These are phyloP conservation scores for Diplodia mutila DNA, from an alignment of 2,329 filamentous ascomycete genomes.

Conservation along the genomic window DNA sequence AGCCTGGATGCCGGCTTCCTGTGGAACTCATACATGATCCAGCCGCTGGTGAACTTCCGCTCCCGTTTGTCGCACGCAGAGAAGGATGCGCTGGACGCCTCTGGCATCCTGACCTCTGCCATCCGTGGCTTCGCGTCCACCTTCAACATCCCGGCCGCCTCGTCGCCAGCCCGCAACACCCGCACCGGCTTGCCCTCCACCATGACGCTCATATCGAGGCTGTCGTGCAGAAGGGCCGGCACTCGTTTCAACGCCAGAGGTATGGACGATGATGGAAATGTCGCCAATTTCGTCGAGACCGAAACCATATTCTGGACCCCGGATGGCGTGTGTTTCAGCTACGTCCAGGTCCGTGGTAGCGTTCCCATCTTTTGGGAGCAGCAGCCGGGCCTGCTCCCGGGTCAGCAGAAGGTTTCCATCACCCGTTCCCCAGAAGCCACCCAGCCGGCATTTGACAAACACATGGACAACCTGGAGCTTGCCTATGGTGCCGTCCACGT, in stretches of 20 bases:
- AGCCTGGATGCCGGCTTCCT: slow-evolving; percentile 90
- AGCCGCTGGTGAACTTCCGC: slow-evolving; percentile 86
- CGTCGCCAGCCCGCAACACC: slow-evolving; percentile 69
- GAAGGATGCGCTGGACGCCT: slow-evolving; percentile 78
- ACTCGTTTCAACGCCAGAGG: slow-evolving; percentile 97
- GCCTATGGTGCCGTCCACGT: slow-evolving; percentile 90
- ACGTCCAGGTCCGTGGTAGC: slow-evolving; percentile 88
- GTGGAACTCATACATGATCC: slow-evolving; percentile 99
- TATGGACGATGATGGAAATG: slow-evolving; percentile 96
- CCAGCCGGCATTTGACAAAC: slow-evolving; percentile 92
- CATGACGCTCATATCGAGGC: slow-evolving; percentile 85
- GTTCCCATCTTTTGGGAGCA: slow-evolving; percentile 99
- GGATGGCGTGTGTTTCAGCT: slow-evolving; percentile 80
- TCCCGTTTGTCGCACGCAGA: slow-evolving; percentile 77
- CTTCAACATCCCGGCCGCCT: slow-evolving; percentile 77
- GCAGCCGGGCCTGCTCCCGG: slow-evolving; percentile 80
- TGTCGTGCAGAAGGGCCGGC: slow-evolving; percentile 88
- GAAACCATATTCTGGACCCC: slow-evolving; percentile 91
- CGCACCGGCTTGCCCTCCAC: slow-evolving; percentile 76
- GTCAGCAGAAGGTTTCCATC: slow-evolving; percentile 91
- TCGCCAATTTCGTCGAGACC: slow-evolving; percentile 98
- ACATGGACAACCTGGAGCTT: slow-evolving; percentile 84
- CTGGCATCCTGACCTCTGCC: slow-evolving; percentile 86
- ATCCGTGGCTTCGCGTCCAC: slow-evolving; percentile 92
- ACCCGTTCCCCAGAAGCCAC: slow-evolving; percentile 88